Evolutionary conservation across 2,329 filamentous ascomycete genomes (phyloP).

Genomic region (Sordariomycetes sp.): DNA sequence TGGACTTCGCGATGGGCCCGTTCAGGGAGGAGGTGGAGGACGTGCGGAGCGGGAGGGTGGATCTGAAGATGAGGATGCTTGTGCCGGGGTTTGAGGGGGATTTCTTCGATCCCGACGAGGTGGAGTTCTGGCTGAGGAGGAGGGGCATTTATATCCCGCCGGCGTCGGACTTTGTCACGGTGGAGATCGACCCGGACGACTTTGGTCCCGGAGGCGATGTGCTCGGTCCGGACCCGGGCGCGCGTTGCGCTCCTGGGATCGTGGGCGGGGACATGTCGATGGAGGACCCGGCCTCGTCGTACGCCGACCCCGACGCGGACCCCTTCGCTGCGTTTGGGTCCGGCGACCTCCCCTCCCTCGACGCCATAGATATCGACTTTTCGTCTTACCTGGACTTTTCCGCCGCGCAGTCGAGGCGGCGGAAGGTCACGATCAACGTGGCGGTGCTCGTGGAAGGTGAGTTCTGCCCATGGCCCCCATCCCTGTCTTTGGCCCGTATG

Average conservation of each 20-base stretch:
- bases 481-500: neutral
- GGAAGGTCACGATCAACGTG: slow-evolving; percentile 23
- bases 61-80: slow-evolving; percentile 37
- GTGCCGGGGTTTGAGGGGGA: slow-evolving; percentile 58
- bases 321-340: neutral
- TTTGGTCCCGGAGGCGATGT: slow-evolving; percentile 16
- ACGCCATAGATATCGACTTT: neutral
- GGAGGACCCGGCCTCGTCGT: neutral
- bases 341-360: neutral
- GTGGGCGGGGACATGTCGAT: neutral
- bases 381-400: neutral
- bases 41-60: slow-evolving; percentile 29
- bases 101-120: slow-evolving; percentile 68
- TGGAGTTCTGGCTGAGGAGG: slow-evolving; percentile 60
- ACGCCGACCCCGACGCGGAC: slow-evolving; percentile 2
- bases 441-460: slow-evolving; percentile 21
- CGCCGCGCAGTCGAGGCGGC: slow-evolving; percentile 12
- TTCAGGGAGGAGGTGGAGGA: slow-evolving; percentile 28
- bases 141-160: slow-evolving; percentile 53
- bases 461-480: slow-evolving; percentile 2
- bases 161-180: slow-evolving; percentile 47
- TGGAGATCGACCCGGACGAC: slow-evolving; percentile 37
- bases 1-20: slow-evolving; percentile 23
- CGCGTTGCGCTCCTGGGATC: neutral
- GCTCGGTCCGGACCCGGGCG: neutral